Evolutionary conservation across 768 basidiomycete genomes (phyloP).

Genomic region (Chalciporus pseudorubinellus): DNA sequence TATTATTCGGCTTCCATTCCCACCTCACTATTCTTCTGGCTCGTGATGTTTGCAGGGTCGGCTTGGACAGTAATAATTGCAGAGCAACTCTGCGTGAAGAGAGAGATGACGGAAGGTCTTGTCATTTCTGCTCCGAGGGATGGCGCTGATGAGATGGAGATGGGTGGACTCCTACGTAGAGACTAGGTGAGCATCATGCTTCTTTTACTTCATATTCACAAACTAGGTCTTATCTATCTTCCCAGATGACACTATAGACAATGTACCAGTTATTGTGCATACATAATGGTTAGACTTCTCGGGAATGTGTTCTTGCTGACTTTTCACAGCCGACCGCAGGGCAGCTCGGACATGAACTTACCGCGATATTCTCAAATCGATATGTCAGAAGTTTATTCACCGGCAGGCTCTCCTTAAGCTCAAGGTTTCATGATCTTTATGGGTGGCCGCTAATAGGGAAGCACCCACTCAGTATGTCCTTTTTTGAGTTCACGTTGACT

Average conservation of each 20-base stretch:
- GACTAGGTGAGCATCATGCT: conserved; percentile 50
- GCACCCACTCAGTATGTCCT: conserved; percentile 1
- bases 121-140: conserved; percentile 44
- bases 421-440: conserved; percentile 8
- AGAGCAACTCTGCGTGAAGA: conserved; percentile 87
- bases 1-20: conserved; percentile 71
- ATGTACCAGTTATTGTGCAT: conserved; percentile 20
- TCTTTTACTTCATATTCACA: conserved; percentile 8
- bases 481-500: conserved; percentile 3
- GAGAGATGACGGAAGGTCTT: conserved; percentile 88
- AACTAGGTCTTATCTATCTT: conserved; percentile 4
- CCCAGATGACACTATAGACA: conserved; percentile 17
- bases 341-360: conserved; percentile 5
- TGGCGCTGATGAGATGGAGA: conserved; percentile 54
- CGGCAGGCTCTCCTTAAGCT: conserved; percentile 9
- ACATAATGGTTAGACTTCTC: conserved; percentile 16
- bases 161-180: conserved; percentile 50
- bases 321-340: not conserved
- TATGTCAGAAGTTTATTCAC: not conserved
- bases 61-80: conserved; percentile 74
- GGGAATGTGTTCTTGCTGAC: conserved; percentile 6
- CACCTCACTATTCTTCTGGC: conserved; percentile 92
- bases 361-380: not conserved
- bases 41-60: conserved; percentile 68
- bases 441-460: conserved; percentile 1